Base-by-base conservation (phyloP, 768 basidiomycete species). In the Suillus americanus region DNA sequence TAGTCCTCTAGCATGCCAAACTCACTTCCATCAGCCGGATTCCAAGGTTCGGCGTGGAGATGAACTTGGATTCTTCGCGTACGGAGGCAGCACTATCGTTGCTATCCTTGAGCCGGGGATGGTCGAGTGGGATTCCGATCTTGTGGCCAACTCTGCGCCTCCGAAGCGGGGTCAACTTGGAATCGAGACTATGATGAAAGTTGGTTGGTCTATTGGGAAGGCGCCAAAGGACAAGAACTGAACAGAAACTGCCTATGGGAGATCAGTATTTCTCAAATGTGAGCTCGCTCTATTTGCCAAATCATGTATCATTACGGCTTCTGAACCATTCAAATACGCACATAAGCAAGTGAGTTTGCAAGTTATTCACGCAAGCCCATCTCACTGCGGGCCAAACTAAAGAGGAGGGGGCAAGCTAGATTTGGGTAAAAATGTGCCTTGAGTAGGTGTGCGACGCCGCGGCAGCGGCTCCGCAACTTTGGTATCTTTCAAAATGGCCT, bases 21-120 rank as follows among this genome's bases (percentile, higher is more conserved):
- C 33, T 59, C 14, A 40, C 59, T 12, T 33, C 1, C 25, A 62
- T 35, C 63, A 83, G 74, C 79, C 83, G 64, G 80, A 82, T 10
- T 77, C 82, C 51, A 75, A 73, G 51, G 75, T 93, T 16, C 81
- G 85, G 55, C 85, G 85, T 63, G 91, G 90, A 51, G 86, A 89
- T 38, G 86, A 89, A 74, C 79, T 89, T 0, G 88, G 88, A 65
- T 81, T 84, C 68, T 89, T 88, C 67, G 83, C 87, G 33, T 93
- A 92, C 71, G 92, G 91, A 1, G 91, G 91, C n/a, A 90, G 88
- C 68, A 92, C 91, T 2, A 67, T 87, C 38, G 82, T 91, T 35
- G 79, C 73, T 23, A 71, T 91, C 20, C 89, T 89, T 75, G 87
- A 88, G 3, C 77, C 76, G 38, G 82, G 83, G 28, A 70, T 82